Evolutionary conservation across 73 alveolate genomes (phyloP), one percentile per base, ranked within the genome.

Genomic region (Symbiodinium pilosum): DNA sequence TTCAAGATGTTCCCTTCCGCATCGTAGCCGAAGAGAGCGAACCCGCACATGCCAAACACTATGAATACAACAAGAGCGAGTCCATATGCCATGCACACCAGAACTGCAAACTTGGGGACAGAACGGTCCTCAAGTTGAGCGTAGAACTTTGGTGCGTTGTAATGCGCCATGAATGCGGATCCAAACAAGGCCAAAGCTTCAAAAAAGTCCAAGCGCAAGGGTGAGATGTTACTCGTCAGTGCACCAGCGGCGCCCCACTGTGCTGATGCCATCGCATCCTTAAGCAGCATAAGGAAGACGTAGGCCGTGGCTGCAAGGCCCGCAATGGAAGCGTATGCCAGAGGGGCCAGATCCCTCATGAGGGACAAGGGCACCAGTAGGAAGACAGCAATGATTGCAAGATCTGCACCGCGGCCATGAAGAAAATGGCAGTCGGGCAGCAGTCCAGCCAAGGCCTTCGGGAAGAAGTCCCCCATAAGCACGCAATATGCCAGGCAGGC

Each of bases 291-390:
- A 6, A 16, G 8, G 34, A 59, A 59, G 77, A 59, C 77, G 77
- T 59, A 59, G 77, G 77, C 77, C 77, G 77, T 59, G 21, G n/a
- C 77, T 34, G 32, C 77, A 5, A 59, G n/a, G 77, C 77, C 77
- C 6, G 77, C 77, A 6, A 59, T 28, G 77, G 77, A 59, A 4
- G 77, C 77, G 34, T 59, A 59, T 14, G 36, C 36, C 11, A 59
- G 77, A 14, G n/a, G 77, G 9, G 77, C 77, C 77, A 59, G 34
- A 34, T 59, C n/a, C 77, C 8, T 59, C 77, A 59, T 16, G 36
- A 59, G 21, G 77, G 77, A 59, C 77, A 59, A 26, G 77, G 77
- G 77, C 77, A 59, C 77, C n/a, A 59, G 21, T 34, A 59, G 77
- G 32, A 14, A 16, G 6, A 34, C 77, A 34, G 36, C 77, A 14